Percentiles rank a stretch among this genome's conserved stretches.
Conservation (phyloP, 2,329 filamentous ascomycete genomes). For the Apiospora marii region DNA sequence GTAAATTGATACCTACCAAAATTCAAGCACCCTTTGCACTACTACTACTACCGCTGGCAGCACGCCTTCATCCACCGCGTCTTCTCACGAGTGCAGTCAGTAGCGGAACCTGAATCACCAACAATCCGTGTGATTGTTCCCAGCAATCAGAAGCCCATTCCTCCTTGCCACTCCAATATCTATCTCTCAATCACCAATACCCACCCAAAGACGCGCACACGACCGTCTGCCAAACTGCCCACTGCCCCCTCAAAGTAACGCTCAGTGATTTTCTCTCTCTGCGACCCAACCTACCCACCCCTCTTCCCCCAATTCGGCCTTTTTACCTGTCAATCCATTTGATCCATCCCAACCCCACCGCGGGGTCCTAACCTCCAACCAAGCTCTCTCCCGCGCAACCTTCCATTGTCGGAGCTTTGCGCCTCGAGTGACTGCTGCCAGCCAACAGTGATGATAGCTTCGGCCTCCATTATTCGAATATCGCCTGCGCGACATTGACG, state of each 20-base stretch:
- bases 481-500: conserved; percentile 10
- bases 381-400: conserved; percentile 17
- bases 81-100: conserved; percentile 16
- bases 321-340: conserved; percentile 18
- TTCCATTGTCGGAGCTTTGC: conserved; percentile 15
- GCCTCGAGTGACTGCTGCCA: conserved; percentile 7
- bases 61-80: conserved; percentile 16
- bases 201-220: conserved; percentile 10
- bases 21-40: not conserved
- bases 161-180: conserved; percentile 6
- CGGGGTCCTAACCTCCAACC: conserved; percentile 18
- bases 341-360: conserved; percentile 20
- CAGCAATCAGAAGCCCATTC: conserved; percentile 10
- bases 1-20: conserved; percentile 17
- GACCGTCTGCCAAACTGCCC: not conserved
- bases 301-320: not conserved
- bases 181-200: not conserved
- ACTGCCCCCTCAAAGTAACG: not conserved
- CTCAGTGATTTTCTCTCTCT: conserved; percentile 11
- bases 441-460: conserved; percentile 21
- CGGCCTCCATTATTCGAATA: conserved; percentile 13
- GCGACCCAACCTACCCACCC: not conserved
- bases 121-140: conserved; percentile 15
- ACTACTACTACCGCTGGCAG: not conserved
- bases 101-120: conserved; percentile 12